Conservation (phyloP, 805 yeast genomes). For the Candida pini region DNA sequence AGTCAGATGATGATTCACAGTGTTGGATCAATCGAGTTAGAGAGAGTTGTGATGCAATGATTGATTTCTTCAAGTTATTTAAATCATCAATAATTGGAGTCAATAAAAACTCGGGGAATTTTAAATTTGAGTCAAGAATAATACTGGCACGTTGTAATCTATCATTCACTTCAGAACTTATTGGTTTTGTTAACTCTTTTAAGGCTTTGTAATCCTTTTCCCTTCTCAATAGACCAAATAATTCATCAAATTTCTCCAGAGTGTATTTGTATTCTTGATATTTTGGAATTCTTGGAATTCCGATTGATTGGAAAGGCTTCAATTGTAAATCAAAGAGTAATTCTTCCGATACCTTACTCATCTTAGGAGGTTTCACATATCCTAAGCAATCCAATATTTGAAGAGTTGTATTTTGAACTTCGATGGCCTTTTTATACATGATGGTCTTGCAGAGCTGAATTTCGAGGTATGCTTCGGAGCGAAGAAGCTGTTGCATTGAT, state of each 20-base stretch:
- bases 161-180: constrained; percentile 11
- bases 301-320: constrained; percentile 77
- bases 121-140: constrained; percentile 3
- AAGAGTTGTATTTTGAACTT: constrained; percentile 18
- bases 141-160: constrained; percentile 6
- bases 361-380: constrained; percentile 23
- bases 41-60: constrained; percentile 23
- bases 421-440: constrained; percentile 13
- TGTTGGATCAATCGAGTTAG: constrained; percentile 12
- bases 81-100: constrained; percentile 9
- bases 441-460: constrained; percentile 6
- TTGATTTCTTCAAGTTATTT: constrained; percentile 21
- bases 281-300: constrained; percentile 63
- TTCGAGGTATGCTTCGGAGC: constrained; percentile 11
- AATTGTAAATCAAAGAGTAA: constrained; percentile 53
- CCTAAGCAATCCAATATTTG: constrained; percentile 23
- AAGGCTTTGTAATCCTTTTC: constrained; percentile 10
- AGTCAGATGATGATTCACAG: constrained; percentile 5
- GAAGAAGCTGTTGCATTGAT: constrained; percentile 8
- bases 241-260: constrained; percentile 10
- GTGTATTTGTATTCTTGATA: constrained; percentile 32
- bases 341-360: constrained; percentile 25
- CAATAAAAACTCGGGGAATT: constrained; percentile 6
- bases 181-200: constrained; percentile 10
- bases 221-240: constrained; percentile 9